A percentile compares a stretch with the other conserved stretches of the same genome.
Conservation (phyloP, 371 early-diverging fungal genomes). For the Batrachochytrium dendrobatidis region DNA sequence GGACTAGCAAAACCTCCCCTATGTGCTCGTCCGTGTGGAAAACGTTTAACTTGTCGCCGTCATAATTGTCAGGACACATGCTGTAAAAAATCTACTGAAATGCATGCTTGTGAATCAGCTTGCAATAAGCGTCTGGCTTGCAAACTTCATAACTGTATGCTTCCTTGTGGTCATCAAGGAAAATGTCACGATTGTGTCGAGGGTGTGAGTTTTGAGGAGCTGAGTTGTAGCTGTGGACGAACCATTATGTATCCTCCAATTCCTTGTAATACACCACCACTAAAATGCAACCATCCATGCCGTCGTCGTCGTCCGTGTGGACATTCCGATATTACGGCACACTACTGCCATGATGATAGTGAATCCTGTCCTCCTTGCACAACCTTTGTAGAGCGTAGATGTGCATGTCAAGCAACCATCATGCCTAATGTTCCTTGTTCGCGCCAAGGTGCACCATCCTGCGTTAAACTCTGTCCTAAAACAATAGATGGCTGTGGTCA, state of each 20-base stretch:
- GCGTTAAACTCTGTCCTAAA: slow-evolving; percentile 26
- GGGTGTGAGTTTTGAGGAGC: slow-evolving; percentile 42
- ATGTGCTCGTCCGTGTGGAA: slow-evolving; percentile 28
- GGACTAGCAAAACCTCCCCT: slow-evolving; percentile 15
- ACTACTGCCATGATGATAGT: slow-evolving; percentile 35
- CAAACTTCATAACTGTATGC: slow-evolving; percentile 29
- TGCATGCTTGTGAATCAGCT: slow-evolving; percentile 32
- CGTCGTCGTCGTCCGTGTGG: slow-evolving; percentile 24
- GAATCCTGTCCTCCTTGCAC: slow-evolving; percentile 44
- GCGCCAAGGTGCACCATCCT: slow-evolving; percentile 24
- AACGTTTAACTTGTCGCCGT: slow-evolving; percentile 25
- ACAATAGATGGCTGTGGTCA: slow-evolving; percentile 25
- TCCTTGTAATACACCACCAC: slow-evolving; percentile 36
- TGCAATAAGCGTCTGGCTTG: slow-evolving; percentile 37
- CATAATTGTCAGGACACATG: slow-evolving; percentile 33
- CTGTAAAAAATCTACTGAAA: slow-evolving; percentile 17
- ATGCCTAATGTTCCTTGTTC: slow-evolving; percentile 40
- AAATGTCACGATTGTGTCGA: slow-evolving; percentile 40
- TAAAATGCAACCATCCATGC: slow-evolving; percentile 35
- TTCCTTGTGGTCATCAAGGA: slow-evolving; percentile 35
- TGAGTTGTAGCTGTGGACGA: slow-evolving; percentile 35
- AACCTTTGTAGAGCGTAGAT: slow-evolving; percentile 29
- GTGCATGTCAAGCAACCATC: slow-evolving; percentile 34
- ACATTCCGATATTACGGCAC: slow-evolving; percentile 25
- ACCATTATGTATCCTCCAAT: slow-evolving; percentile 37